Evolutionary conservation across 352 stramenopile species (phyloP), one percentile per base, ranked within the genome.

Genomic region (Globisporangium paddicum): DNA sequence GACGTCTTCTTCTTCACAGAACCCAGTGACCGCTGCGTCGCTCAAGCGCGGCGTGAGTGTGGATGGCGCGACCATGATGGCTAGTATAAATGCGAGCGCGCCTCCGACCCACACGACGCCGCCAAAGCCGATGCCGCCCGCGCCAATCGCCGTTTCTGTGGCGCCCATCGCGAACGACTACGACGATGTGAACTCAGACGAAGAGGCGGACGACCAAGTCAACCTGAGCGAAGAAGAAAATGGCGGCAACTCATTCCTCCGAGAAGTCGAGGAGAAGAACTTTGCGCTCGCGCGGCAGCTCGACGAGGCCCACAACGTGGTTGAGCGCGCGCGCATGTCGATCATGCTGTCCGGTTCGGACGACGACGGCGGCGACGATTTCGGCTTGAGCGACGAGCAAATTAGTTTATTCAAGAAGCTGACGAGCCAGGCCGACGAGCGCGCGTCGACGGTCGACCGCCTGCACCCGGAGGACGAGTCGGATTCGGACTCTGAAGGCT

Each of bases 321-420:
- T 95, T 25, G 77, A 93, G 63, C 82, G 84, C 51, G 85, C 82
- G 28, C 85, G 85, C 47, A 87, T 89, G 85, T 93, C 82, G 53
- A 93, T 95, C 73, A 90, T 87, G 78, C 80, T 92, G 69, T 76
- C 69, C 40, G 80, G 81, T 37, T 84, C 90, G 57, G 83, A 93
- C 25, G 82, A 90, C 11, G 85, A 95, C 5, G 71, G 83, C 32
- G 62, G 58, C 38, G 68, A 69, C 45, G 78, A 71, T 47, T 60
- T 75, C 16, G 82, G 78, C 26, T 57, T 95, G 63, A 92, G 73
- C 67, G 75, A 89, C 23, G 82, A 93, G 58, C 85, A 95, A 64
- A 92, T 95, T 82, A 92, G 75, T 82, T 86, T 95, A 84, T 95
- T 95, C 74, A 93, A 93, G 80, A 95, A 95, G 79, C 82, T 95